These are phyloP conservation scores for Halenospora varia DNA, from an alignment of 495 filamentous ascomycete genomes.

Conservation along the genomic window DNA sequence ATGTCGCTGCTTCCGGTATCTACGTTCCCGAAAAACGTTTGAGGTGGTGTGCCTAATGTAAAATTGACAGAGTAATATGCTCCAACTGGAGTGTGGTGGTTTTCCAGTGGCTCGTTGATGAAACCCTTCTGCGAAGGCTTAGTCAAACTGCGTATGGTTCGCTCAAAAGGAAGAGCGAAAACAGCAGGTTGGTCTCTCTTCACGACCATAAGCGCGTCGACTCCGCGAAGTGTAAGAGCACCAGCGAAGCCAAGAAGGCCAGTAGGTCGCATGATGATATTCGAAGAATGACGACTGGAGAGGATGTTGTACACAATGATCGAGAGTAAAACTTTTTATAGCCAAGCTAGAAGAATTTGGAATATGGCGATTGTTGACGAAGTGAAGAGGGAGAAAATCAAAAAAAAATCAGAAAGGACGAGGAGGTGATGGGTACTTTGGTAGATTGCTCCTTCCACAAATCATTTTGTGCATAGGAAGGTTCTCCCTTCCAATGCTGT, in stretches of 20 bases:
- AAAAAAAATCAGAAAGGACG: too few relatives aligned
- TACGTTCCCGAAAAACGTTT: slow-evolving; percentile 55
- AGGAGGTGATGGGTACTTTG: too few relatives aligned
- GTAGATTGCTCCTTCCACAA: too few relatives aligned
- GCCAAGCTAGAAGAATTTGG: too few relatives aligned
- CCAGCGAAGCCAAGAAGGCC: neutral
- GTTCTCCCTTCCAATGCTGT: too few relatives aligned
- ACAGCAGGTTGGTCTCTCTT: neutral
- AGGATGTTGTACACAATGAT: too few relatives aligned
- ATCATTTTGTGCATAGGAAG: too few relatives aligned
- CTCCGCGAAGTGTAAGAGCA: neutral
- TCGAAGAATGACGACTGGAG: too few relatives aligned
- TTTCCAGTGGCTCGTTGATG: neutral
- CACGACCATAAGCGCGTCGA: neutral
- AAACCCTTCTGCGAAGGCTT: neutral
- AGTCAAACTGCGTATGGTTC: neutral
- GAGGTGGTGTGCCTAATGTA: slow-evolving; percentile 64
- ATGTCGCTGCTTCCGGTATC: slow-evolving; percentile 85
- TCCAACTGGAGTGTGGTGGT: slow-evolving; percentile 22
- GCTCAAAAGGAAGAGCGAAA: neutral
- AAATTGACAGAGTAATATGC: slow-evolving; percentile 71
- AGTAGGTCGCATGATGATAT: too few relatives aligned
- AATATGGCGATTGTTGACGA: too few relatives aligned
- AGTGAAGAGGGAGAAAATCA: too few relatives aligned
- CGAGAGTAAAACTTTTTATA: too few relatives aligned